These are phyloP conservation scores for Grosmannia clavigera DNA, from an alignment of 2,329 filamentous ascomycete species.

Conservation along the genomic window DNA sequence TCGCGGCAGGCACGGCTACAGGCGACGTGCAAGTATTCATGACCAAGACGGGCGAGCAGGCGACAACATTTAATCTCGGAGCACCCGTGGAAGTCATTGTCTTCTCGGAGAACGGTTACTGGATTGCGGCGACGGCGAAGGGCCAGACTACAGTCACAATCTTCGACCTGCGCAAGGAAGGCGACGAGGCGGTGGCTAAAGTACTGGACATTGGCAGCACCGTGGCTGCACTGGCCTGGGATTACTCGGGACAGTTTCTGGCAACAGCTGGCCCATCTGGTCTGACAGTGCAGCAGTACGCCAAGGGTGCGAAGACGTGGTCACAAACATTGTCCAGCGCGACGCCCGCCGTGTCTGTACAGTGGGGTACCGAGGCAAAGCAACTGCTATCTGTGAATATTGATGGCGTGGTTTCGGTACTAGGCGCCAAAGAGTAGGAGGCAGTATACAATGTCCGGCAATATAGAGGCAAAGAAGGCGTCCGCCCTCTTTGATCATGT, in stretches of 20 bases:
- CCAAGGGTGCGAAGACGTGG: conserved; percentile 80
- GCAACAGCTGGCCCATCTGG: conserved; percentile 70
- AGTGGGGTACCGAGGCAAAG: conserved; percentile 66
- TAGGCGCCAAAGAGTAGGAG: conserved; percentile 40
- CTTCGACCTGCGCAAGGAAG: conserved; percentile 87
- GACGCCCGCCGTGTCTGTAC: conserved; percentile 57
- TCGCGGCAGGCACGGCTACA: conserved; percentile 69
- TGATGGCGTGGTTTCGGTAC: conserved; percentile 63
- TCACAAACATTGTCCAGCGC: conserved; percentile 71
- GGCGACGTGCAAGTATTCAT: conserved; percentile 85
- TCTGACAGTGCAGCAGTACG: conserved; percentile 79
- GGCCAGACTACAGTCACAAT: conserved; percentile 69
- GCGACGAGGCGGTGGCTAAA: conserved; percentile 69
- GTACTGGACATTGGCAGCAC: conserved; percentile 76
- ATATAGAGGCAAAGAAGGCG: neutral
- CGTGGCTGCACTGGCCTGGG: conserved; percentile 72
- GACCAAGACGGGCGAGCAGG: conserved; percentile 64
- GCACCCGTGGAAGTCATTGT: conserved; percentile 62
- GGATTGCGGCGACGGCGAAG: conserved; percentile 75
- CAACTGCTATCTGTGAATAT: conserved; percentile 62
- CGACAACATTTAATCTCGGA: conserved; percentile 58
- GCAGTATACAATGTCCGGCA: neutral
- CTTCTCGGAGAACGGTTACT: conserved; percentile 96
- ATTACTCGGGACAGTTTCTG: conserved; percentile 90
- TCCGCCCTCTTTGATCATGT: neutral